phyloP scores from a whole-genome alignment of 345 rosid species.

The Raphanus raphanistrum region DNA sequence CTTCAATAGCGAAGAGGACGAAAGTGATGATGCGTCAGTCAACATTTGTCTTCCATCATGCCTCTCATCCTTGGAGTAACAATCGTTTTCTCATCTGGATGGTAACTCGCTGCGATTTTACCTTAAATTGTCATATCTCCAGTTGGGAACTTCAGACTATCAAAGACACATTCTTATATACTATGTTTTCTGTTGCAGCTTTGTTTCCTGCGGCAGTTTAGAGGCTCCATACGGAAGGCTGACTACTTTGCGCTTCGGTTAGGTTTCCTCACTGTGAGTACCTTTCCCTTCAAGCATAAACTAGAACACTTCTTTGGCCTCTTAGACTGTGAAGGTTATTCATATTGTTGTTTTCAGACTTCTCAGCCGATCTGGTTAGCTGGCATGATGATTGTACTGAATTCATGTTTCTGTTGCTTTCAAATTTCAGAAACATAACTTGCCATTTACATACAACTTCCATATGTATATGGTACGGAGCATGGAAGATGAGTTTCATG shows the following conservation, averaged over 20 bases:
- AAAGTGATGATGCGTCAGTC: slow-evolving; percentile 75
- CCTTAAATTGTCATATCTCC: background rate
- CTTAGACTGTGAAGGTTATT: background rate
- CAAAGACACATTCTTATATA: background rate
- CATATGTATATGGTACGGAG: slow-evolving; percentile 91
- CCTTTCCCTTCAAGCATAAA: background rate
- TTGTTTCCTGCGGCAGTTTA: slow-evolving; percentile 84
- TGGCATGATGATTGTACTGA: slow-evolving; percentile 11
- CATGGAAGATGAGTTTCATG: slow-evolving; percentile 99
- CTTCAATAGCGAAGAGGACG: slow-evolving; percentile 54
- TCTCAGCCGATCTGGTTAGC: slow-evolving; percentile 6
- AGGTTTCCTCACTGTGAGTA: slow-evolving; percentile 81
- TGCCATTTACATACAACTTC: slow-evolving; percentile 82
- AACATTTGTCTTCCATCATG: slow-evolving; percentile 84
- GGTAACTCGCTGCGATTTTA: slow-evolving; percentile 47
- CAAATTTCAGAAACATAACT: slow-evolving; percentile 70
- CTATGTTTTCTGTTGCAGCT: slow-evolving; percentile 53
- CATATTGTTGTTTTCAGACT: background rate
- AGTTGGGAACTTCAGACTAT: background rate
- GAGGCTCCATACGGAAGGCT: slow-evolving; percentile 69
- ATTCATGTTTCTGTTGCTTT: slow-evolving; percentile 5
- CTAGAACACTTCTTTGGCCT: background rate
- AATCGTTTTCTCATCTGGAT: slow-evolving; percentile 89
- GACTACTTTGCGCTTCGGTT: slow-evolving; percentile 86
- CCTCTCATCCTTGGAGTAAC: slow-evolving; percentile 97